Base-by-base conservation (phyloP, 2,329 filamentous ascomycete genomes). In the Diaporthe citrichinensis region DNA sequence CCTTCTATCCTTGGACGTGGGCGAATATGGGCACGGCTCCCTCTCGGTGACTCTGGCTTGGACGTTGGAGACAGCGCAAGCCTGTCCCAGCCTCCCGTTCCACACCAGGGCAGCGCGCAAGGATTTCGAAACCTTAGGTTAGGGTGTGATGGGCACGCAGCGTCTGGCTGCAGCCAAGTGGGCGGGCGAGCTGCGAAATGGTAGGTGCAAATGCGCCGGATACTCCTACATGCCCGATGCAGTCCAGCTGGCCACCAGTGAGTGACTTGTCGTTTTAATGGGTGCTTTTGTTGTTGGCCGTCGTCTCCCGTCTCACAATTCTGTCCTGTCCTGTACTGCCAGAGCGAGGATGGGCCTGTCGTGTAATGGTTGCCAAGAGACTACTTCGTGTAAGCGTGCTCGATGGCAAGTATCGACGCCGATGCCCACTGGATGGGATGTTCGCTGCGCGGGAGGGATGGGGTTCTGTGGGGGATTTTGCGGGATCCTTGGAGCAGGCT, bases 61-160 rank as follows among this genome's bases (percentile, higher is more conserved):
- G 65, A 49, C 49, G 46, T 55, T 69, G 46, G 46, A 39, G 62
- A 39, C 46, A 68, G 62, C 62, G 62, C 62, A 68, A 68, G 62
- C 62, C 62, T 68, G 62, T 68, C 65, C 65, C 65, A 69, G 49
- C 65, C 65, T 69, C 65, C 65, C 65, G 46, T 55, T 55, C 49
- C 49, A 36, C 28, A 36, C 65, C 49, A 69, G 49, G 58, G 49
- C 65, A 53, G 41, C 41, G 61, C 49, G n/a, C 65, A 69, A 69
- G 65, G 34, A 23, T 69, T 69, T 69, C 65, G 65, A 41, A 69
- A 69, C 49, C 49, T 69, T 55, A 15, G 34, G 49, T 55, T 25
- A 36, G 34, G 34, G 49, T 20, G 65, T 15, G 62, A 67, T 17
- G 10, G 65, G 44, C 31, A 51, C n/a, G 59, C 34, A 34, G 25